A percentile compares a stretch with the other conserved stretches of the same genome.
Conservation (phyloP, 306 rosid species). For the Cicer arietinum region DNA sequence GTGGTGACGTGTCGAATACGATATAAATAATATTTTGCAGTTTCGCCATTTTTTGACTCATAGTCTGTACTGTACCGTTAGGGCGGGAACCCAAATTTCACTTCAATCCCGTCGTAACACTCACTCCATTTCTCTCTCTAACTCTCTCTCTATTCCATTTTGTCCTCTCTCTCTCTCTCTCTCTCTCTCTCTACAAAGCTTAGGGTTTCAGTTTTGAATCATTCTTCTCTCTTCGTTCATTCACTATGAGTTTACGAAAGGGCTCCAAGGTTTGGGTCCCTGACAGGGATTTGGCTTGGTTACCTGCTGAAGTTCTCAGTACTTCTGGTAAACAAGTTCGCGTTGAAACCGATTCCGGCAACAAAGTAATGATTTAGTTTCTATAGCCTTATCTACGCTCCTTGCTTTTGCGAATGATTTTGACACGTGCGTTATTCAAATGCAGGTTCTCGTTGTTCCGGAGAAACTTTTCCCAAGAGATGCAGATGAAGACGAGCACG, state of each 20-base stretch:
- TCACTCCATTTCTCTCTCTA: constrained; percentile 32
- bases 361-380: constrained; percentile 61
- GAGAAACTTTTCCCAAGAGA: constrained; percentile 78
- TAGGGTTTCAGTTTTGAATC: constrained; percentile 57
- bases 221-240: background rate
- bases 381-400: background rate
- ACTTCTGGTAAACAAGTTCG: constrained; percentile 55
- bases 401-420: background rate
- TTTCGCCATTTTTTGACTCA: constrained; percentile 55
- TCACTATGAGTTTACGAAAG: constrained; percentile 67
- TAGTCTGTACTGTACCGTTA: constrained; percentile 50
- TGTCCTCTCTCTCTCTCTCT: background rate
- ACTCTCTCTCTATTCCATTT: background rate
- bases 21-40: constrained; percentile 49
- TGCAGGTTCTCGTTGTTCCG: constrained; percentile 63
- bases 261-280: constrained; percentile 96
- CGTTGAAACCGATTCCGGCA: constrained; percentile 56
- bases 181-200: constrained; percentile 29
- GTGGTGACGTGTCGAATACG: constrained; percentile 67
- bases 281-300: constrained; percentile 77
- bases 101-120: constrained; percentile 38
- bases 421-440: background rate
- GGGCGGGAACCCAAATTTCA: constrained; percentile 88
- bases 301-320: constrained; percentile 68
- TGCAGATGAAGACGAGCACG: constrained; percentile 95